Evolutionary conservation across 2,329 filamentous ascomycete genomes (phyloP).

Genomic region (Scedosporium apiospermum): DNA sequence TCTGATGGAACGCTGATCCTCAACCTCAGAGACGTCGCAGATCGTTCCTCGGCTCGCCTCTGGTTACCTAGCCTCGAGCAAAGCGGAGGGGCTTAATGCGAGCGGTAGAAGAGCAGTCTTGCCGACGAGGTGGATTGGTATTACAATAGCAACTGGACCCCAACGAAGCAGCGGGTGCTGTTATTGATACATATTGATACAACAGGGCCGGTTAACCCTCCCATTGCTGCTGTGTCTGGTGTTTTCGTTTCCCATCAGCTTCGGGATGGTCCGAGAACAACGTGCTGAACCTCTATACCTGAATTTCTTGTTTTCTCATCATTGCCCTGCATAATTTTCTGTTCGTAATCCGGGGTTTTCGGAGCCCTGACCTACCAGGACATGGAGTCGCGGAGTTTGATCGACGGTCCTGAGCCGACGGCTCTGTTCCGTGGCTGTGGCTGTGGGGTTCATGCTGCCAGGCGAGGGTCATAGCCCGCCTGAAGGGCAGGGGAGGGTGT

Average conservation of each 20-base stretch:
- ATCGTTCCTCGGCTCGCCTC: neutral
- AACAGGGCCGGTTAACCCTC: no score
- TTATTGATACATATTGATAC: no score
- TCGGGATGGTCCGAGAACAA: neutral
- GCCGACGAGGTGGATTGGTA: no score
- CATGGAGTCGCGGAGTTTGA: neutral
- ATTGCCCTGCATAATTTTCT: neutral
- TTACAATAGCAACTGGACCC: no score
- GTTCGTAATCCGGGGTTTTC: no score
- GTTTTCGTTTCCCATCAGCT: no score
- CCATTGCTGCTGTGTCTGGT: no score
- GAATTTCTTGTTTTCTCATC: neutral
- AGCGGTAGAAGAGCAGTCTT: neutral
- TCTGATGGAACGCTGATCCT: neutral
- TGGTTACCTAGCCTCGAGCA: neutral
- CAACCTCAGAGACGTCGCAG: constrained; percentile 3
- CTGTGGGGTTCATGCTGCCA: no score
- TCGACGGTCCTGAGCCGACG: neutral
- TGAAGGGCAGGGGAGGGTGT: neutral
- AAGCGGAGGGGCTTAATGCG: neutral
- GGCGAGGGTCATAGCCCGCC: no score
- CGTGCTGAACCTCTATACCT: neutral
- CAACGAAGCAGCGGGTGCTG: no score
- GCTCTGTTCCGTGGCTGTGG: neutral
- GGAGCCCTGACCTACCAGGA: neutral